Evolutionary conservation across 202 grass and related monocot genomes (phyloP), one percentile per base, ranked within the genome.

Genomic region (Panicum hallii): DNA sequence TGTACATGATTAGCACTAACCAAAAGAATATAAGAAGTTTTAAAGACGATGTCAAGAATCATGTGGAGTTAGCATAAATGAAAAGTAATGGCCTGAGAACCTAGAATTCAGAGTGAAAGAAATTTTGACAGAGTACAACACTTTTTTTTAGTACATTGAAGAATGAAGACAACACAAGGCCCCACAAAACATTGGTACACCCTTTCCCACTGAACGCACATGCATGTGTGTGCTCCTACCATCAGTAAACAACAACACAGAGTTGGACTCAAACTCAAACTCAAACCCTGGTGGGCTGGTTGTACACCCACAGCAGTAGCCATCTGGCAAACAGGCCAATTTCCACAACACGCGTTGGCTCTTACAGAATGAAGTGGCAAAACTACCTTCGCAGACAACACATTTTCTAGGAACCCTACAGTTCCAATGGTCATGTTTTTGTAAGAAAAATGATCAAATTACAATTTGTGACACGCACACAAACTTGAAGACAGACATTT

Each of bases 401-500:
- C 38, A 45, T 86, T 82, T 77, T 13, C 49, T 61, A 74, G 6
- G 67, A 74, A 68, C 16, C 16, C 5, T 62, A 54, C 32, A 89
- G 53, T 55, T 75, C 20, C 17, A 46, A 44, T 56, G 50, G 54
- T 63, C 50, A 26, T 75, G 58, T 36, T 82, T 60, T 72, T 77
- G 9, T 13, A 55, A 57, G 3, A 26, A 67, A 78, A 78, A 26
- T 26, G 67, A 5, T 74, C 1, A 45, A 7, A 79, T 61, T 57
- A 70, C 63, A 77, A 49, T 65, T 67, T 40, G 58, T 78, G 8
- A 20, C 41, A 65, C 14, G 57, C 20, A 77, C 48, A 22, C n/a
- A 50, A 66, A 28, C 79, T 74, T 82, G 57, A 82, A 69, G 70
- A 77, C 61, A 46, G 23, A 70, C 23, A 46, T 30, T 70, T 82